Evolutionary conservation across 225 moss, liverwort and hornwort genomes (phyloP).

Genomic region (Pleurozium schreberi): DNA sequence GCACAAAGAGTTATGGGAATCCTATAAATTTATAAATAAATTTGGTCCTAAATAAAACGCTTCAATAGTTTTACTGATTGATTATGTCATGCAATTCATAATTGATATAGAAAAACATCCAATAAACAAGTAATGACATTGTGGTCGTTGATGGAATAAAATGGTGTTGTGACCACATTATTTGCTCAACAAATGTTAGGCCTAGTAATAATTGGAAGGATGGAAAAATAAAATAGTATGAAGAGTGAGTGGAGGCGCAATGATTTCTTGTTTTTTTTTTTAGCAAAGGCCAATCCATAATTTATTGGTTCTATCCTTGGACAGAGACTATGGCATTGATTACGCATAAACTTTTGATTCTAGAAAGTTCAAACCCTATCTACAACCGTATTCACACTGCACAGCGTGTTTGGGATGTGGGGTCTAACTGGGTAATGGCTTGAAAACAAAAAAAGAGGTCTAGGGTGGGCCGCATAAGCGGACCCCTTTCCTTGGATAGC

Average conservation of each 20-base stretch:
- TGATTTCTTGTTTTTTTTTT: neutral
- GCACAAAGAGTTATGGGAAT: no score
- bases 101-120: neutral
- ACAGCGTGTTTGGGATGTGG: no score
- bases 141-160: neutral
- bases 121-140: neutral
- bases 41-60: neutral
- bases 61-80: neutral
- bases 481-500: no score
- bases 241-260: neutral
- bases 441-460: no score
- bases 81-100: neutral
- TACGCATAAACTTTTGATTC: no score
- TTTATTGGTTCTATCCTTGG: no score
- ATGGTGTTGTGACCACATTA: accelerated
- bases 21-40: neutral
- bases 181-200: neutral
- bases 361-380: no score
- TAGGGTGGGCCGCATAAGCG: no score
- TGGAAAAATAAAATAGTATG: neutral
- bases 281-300: neutral
- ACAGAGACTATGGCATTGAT: no score
- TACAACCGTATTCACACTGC: no score
- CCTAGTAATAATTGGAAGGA: accelerated
- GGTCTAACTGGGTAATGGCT: no score